Evolutionary conservation across 2,329 filamentous ascomycete species (phyloP).

Genomic region (Claviceps lovelessii): DNA sequence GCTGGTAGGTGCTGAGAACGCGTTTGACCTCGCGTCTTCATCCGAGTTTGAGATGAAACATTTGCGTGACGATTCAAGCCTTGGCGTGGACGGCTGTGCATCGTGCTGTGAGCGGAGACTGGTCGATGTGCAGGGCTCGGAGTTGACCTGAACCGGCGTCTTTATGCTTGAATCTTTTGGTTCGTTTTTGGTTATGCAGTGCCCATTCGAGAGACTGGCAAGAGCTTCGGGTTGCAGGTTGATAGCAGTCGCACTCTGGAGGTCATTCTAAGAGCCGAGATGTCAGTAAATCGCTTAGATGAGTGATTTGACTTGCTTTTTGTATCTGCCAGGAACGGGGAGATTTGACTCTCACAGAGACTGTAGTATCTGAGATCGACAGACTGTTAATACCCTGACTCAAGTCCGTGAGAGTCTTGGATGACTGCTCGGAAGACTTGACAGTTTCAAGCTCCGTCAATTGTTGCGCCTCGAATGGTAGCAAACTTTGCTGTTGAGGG

Average conservation of each 20-base stretch:
- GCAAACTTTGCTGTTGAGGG: not conserved
- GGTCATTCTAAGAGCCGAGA: not conserved
- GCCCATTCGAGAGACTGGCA: not conserved
- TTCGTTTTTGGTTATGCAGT: not conserved
- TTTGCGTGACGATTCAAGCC: not conserved
- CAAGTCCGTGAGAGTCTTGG: not conserved
- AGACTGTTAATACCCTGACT: not conserved
- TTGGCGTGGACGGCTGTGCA: not conserved
- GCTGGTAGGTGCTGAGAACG: not conserved
- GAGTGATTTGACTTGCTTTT: not conserved
- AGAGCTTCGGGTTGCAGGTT: not conserved
- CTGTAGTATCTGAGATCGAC: not conserved
- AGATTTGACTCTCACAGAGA: not conserved
- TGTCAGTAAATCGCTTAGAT: not conserved
- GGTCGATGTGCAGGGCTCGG: not conserved
- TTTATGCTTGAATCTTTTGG: not conserved
- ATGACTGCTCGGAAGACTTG: not conserved
- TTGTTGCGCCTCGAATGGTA: not conserved
- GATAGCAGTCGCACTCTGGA: not conserved
- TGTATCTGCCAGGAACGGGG: not conserved
- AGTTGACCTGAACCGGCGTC: not conserved
- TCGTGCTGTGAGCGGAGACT: not conserved
- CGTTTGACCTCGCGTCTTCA: not conserved
- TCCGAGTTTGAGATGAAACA: not conserved
- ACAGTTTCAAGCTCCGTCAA: not conserved